phyloP scores from a whole-genome alignment of 2,329 filamentous ascomycete genomes.

The Aspergillus glaucus region DNA sequence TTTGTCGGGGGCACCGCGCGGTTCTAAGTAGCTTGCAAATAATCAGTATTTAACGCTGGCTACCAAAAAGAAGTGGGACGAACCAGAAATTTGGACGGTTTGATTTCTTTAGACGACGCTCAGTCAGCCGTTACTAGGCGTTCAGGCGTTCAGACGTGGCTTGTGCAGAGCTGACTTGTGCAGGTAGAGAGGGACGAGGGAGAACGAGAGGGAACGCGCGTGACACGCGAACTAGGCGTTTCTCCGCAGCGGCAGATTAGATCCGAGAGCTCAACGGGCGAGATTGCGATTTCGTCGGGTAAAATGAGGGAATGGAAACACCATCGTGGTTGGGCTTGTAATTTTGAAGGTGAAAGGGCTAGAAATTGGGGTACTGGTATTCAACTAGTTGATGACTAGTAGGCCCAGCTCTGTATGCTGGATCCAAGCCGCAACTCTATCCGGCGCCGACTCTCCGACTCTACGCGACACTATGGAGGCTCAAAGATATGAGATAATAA shows the following conservation, averaged over 20 bases:
- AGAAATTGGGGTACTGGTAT: neutral
- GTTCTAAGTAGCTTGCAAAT: no score
- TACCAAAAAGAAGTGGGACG: neutral
- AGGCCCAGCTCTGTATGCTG: neutral
- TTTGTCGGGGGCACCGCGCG: neutral
- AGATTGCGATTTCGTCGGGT: no score
- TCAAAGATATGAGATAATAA: neutral
- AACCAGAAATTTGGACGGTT: neutral
- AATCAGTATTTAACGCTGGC: neutral
- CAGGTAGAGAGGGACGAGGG: neutral
- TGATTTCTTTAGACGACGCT: neutral
- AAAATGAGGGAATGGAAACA: no score
- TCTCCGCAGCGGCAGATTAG: slow-evolving; percentile 3
- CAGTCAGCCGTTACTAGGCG: neutral
- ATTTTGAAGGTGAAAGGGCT: no score
- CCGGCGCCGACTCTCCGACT: neutral
- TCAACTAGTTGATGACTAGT: neutral
- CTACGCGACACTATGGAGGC: neutral
- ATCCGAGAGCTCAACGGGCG: no score
- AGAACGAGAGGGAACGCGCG: slow-evolving; percentile 16
- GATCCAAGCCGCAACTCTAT: neutral
- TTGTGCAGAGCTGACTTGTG: neutral
- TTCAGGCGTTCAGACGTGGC: neutral
- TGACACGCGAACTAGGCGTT: slow-evolving; percentile 13
- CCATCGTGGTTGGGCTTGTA: no score